These are phyloP conservation scores for Gonapodya prolifera DNA, from an alignment of 192 early-diverging fungal species.

Conservation along the genomic window DNA sequence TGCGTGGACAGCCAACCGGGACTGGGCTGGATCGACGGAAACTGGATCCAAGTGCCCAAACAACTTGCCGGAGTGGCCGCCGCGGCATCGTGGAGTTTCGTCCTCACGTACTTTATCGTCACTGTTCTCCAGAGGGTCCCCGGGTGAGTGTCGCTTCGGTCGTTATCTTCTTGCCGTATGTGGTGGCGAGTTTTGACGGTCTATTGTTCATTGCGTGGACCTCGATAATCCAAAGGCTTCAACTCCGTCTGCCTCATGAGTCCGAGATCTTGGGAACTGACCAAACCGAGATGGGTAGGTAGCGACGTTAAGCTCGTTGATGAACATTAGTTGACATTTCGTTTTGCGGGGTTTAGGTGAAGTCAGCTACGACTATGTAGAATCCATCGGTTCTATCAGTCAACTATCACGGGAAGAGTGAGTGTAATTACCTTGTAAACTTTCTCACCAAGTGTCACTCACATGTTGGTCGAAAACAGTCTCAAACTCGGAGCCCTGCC, in stretches of 20 bases:
- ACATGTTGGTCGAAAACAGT: too few species aligned
- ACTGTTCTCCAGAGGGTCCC: slow-evolving; percentile 60
- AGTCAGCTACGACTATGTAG: background rate
- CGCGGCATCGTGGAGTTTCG: slow-evolving; percentile 64
- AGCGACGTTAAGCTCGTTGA: too few species aligned
- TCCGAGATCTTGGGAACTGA: slow-evolving; percentile 65
- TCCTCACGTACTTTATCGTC: slow-evolving; percentile 59
- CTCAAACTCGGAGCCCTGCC: too few species aligned
- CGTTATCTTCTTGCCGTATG: too few species aligned
- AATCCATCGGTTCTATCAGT: background rate
- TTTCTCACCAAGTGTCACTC: too few species aligned
- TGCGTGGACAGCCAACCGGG: background rate
- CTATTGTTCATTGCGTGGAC: too few species aligned
- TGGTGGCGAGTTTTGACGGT: too few species aligned
- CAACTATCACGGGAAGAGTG: background rate
- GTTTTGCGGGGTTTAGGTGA: too few species aligned
- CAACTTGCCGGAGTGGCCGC: slow-evolving; percentile 62
- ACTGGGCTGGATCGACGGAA: slow-evolving; percentile 40
- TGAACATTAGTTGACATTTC: too few species aligned
- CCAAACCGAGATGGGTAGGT: slow-evolving; percentile 74
- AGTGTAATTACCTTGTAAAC: too few species aligned
- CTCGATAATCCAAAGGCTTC: slow-evolving; percentile 18
- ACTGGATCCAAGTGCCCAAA: slow-evolving; percentile 65
- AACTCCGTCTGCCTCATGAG: slow-evolving; percentile 61
- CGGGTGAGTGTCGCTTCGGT: slow-evolving; percentile 15